These are phyloP conservation scores for Periconia sp. DNA, from an alignment of 2,329 filamentous ascomycete genomes.

Conservation along the genomic window DNA sequence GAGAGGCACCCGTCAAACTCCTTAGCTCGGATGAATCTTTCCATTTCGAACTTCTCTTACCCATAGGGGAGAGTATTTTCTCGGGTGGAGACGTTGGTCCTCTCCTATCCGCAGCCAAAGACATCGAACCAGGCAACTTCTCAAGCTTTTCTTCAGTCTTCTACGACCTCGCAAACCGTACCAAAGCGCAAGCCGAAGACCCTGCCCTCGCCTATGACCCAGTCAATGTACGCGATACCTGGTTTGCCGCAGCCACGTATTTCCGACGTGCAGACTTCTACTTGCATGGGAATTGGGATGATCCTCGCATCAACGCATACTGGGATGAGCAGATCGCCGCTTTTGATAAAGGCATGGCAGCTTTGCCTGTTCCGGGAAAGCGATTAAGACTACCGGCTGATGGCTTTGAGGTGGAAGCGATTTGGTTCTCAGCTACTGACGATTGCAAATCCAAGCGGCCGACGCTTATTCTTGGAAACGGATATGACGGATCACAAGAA, in stretches of 20 bases:
- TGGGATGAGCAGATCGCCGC: slow-evolving; percentile 6
- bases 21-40: slow-evolving; percentile 1
- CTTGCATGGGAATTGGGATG: slow-evolving; percentile 10
- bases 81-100: slow-evolving; percentile 41
- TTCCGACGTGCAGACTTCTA: slow-evolving; percentile 16
- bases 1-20: background rate
- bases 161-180: slow-evolving; percentile 20
- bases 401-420: slow-evolving; percentile 7
- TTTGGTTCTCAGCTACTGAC: slow-evolving; percentile 8
- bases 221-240: slow-evolving; percentile 6
- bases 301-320: slow-evolving; percentile 5
- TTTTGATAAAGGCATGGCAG: slow-evolving; percentile 11
- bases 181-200: slow-evolving; percentile 1
- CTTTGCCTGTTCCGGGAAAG: slow-evolving; percentile 7
- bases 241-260: slow-evolving; percentile 12
- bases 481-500: slow-evolving; percentile 39
- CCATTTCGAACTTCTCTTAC: slow-evolving; percentile 1
- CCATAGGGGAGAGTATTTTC: background rate
- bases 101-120: slow-evolving; percentile 36
- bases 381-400: slow-evolving; percentile 6
- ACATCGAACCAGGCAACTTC: slow-evolving; percentile 29
- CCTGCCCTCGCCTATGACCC: background rate
- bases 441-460: slow-evolving; percentile 8
- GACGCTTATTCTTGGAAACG: slow-evolving; percentile 27
- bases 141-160: slow-evolving; percentile 30